phyloP scores from a whole-genome alignment of 306 rosid species.

The Trichosanthes truncata region DNA sequence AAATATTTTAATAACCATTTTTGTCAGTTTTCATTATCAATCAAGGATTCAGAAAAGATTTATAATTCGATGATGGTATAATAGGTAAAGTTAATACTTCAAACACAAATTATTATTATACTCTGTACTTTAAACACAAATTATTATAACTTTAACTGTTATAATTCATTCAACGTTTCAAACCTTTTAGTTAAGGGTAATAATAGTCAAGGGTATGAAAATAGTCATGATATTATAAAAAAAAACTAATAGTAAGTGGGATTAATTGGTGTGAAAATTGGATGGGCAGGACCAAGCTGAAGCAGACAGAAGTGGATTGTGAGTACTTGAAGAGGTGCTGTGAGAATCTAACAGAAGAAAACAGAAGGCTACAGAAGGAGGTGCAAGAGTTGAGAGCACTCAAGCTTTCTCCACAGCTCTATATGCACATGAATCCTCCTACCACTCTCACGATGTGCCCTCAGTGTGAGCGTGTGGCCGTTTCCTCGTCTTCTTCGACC shows the following conservation, averaged over 20 bases:
- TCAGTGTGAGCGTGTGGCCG: slow-evolving; percentile 71
- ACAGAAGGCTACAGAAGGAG: slow-evolving; percentile 77
- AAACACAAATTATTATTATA: too few species aligned
- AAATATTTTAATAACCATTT: not conserved
- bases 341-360: slow-evolving; percentile 78
- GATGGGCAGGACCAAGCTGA: slow-evolving; percentile 74
- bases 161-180: too few species aligned
- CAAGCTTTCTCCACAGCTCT: slow-evolving; percentile 74
- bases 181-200: too few species aligned
- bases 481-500: slow-evolving; percentile 38
- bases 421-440: slow-evolving; percentile 92
- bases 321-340: slow-evolving; percentile 75
- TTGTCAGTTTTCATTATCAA: not conserved
- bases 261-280: not conserved
- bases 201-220: too few species aligned
- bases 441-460: slow-evolving; percentile 98
- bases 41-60: not conserved
- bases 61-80: too few species aligned
- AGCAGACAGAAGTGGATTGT: slow-evolving; percentile 95
- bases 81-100: too few species aligned
- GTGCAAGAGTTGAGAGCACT: slow-evolving; percentile 89
- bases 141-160: too few species aligned
- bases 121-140: too few species aligned
- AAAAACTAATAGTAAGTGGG: too few species aligned
- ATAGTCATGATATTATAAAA: too few species aligned